phyloP scores from a whole-genome alignment of 1,284 basidiomycete genomes.

The Volvariella surrecta region DNA sequence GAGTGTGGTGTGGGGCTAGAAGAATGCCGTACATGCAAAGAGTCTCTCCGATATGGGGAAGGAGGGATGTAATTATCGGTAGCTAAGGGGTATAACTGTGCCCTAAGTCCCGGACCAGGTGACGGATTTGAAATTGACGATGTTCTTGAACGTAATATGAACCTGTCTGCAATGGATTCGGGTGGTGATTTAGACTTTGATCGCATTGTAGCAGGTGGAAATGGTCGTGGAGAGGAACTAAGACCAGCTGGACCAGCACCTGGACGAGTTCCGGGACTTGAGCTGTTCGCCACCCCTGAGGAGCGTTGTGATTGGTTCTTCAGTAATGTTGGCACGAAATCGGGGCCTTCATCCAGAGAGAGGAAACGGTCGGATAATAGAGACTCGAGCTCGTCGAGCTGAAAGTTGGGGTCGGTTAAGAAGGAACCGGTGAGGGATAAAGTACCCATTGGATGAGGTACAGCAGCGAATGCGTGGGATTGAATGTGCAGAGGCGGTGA shows the following conservation, averaged over 20 bases:
- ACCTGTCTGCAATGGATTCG: constrained; percentile 41
- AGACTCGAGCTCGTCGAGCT: constrained; percentile 66
- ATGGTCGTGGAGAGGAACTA: constrained; percentile 30
- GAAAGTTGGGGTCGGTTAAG: constrained; percentile 57
- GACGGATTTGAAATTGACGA: background rate
- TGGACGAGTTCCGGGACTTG: background rate
- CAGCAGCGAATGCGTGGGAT: constrained; percentile 48
- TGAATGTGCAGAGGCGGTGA: constrained; percentile 35
- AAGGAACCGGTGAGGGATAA: constrained; percentile 55
- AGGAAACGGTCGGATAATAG: constrained; percentile 66
- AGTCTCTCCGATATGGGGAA: background rate
- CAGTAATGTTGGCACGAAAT: constrained; percentile 52
- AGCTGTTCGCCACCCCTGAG: background rate
- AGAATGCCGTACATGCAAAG: background rate
- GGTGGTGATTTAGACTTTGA: constrained; percentile 1
- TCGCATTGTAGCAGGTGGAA: constrained; percentile 34
- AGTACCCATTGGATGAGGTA: constrained; percentile 61
- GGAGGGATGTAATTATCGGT: background rate
- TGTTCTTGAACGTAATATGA: constrained; percentile 35
- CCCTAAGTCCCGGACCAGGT: no score
- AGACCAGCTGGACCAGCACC: background rate
- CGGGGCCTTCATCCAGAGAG: constrained; percentile 41
- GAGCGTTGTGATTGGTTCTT: constrained; percentile 14
- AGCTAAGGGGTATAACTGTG: background rate
- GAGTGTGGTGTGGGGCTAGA: background rate